Evolutionary conservation across 1,284 basidiomycete species (phyloP).

Genomic region (Apiotrichum domesticum): DNA sequence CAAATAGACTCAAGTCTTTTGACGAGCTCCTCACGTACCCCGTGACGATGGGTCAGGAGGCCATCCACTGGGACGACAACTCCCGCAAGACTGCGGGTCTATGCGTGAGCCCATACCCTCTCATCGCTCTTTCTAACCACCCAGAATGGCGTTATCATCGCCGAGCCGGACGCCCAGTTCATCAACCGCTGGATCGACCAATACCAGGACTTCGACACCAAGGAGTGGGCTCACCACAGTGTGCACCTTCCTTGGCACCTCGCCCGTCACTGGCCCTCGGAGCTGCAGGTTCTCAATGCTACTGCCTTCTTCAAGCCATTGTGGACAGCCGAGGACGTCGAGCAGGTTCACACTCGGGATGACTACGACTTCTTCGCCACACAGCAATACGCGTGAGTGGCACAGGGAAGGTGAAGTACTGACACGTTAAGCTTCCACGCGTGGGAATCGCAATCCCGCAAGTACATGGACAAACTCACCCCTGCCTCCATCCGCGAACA

Average conservation of each 20-base stretch:
- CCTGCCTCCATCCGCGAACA: conserved; percentile 34
- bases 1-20: conserved; percentile 32
- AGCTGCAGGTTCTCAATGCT: conserved; percentile 48
- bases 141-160: conserved; percentile 51
- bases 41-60: conserved; percentile 48
- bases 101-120: no score
- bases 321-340: conserved; percentile 45
- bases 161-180: conserved; percentile 46
- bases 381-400: conserved; percentile 44
- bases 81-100: no score
- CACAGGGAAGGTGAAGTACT: not conserved
- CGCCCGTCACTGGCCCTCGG: conserved; percentile 44
- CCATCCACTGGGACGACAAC: no score
- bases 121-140: conserved; percentile 6
- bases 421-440: conserved; percentile 42
- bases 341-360: conserved; percentile 36
- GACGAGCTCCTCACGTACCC: conserved; percentile 41
- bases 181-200: conserved; percentile 46
- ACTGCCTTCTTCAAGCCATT: conserved; percentile 52
- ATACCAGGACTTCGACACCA: conserved; percentile 47
- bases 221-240: conserved; percentile 47
- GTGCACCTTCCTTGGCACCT: conserved; percentile 46
- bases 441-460: conserved; percentile 48
- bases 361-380: conserved; percentile 38
- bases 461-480: conserved; percentile 36